Evolutionary conservation across 352 stramenopile species (phyloP).

Genomic region (Globisporangium takayamanum): DNA sequence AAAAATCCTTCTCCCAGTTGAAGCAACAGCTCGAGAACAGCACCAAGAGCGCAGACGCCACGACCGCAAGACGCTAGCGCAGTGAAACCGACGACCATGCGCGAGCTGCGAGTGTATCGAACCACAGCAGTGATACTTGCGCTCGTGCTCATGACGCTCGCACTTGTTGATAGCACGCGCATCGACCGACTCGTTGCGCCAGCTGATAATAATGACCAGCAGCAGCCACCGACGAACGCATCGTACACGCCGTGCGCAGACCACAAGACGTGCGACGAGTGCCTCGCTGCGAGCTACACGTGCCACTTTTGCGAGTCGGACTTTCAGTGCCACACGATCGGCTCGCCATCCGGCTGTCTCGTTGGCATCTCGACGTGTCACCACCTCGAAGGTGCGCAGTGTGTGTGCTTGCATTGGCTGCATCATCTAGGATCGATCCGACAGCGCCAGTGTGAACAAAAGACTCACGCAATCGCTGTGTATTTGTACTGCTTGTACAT

Average conservation of each 20-base stretch:
- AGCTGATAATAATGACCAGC: too few species aligned
- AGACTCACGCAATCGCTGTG: neutral
- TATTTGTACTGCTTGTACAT: neutral
- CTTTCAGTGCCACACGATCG: constrained; percentile 80
- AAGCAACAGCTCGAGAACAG: too few species aligned
- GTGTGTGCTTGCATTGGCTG: neutral
- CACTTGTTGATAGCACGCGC: neutral
- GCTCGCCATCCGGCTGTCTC: constrained; percentile 54
- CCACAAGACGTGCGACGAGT: constrained; percentile 72
- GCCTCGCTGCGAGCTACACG: constrained; percentile 58
- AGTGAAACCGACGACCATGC: too few species aligned
- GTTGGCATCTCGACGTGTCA: constrained; percentile 75
- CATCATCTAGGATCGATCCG: neutral
- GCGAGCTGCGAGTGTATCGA: too few species aligned
- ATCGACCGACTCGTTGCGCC: too few species aligned
- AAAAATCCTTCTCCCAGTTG: too few species aligned
- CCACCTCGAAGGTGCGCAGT: constrained; percentile 53
- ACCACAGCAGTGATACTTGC: neutral
- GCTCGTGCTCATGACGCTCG: neutral
- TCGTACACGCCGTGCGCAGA: constrained; percentile 25
- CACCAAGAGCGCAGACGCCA: too few species aligned
- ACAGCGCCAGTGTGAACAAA: neutral
- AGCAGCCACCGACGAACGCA: constrained; percentile 1
- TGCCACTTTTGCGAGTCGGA: constrained; percentile 84
- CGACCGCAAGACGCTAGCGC: too few species aligned